phyloP scores from a whole-genome alignment of 495 filamentous ascomycete species.

The Tuber magnatum region DNA sequence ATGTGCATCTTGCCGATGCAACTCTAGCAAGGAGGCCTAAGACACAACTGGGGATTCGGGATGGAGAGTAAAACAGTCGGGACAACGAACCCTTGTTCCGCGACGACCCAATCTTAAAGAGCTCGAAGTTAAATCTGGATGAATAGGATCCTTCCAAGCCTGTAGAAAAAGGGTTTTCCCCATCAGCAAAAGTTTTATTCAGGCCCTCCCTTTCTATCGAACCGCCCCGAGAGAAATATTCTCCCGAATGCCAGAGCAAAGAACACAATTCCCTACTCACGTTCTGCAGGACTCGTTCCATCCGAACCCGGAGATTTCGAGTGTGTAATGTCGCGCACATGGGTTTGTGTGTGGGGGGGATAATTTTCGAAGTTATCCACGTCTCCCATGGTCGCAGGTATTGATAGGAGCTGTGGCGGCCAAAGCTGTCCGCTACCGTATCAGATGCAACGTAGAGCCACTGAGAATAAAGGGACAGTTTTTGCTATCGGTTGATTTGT shows the following conservation, averaged over 20 bases:
- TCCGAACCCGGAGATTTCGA: constrained; percentile 14
- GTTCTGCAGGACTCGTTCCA: constrained; percentile 21
- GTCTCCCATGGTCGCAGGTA: neutral
- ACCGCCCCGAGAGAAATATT: neutral
- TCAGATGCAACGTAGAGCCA: neutral
- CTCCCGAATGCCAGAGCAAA: constrained; percentile 19
- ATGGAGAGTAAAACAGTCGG: constrained; percentile 14
- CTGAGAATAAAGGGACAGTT: neutral
- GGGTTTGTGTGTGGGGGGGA: neutral
- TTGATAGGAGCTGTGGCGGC: neutral
- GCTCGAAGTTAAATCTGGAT: constrained; percentile 30
- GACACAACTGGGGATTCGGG: constrained; percentile 6
- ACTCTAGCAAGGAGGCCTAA: neutral
- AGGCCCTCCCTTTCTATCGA: constrained; percentile 7
- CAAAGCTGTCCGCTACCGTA: neutral
- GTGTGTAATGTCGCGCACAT: neutral
- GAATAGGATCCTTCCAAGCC: constrained; percentile 26
- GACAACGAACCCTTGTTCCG: constrained; percentile 31
- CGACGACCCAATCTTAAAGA: constrained; percentile 33
- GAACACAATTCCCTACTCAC: constrained; percentile 16
- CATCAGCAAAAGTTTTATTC: neutral
- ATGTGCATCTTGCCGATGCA: neutral
- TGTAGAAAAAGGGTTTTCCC: neutral
- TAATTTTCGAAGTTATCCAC: neutral
- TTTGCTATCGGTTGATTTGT: neutral